phyloP scores from a whole-genome alignment of 208 protist genomes.

The Naegleria lovaniensis region DNA sequence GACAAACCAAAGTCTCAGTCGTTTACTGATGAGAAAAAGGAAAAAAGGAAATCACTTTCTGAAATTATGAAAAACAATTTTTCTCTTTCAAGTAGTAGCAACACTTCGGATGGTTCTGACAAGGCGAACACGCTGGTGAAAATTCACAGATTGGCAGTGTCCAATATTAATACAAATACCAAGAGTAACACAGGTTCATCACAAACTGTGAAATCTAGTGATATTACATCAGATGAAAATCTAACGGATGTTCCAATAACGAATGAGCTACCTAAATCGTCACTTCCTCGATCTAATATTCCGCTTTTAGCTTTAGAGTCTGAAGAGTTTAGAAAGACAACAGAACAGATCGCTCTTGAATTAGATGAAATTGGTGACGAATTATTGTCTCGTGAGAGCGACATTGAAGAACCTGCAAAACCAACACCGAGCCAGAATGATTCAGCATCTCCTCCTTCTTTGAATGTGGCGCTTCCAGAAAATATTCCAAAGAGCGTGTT shows the following conservation, averaged over 20 bases:
- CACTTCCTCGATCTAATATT: not conserved
- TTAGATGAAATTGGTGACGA: not conserved
- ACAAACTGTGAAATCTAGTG: too few species aligned
- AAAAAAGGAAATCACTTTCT: not conserved
- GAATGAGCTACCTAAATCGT: not conserved
- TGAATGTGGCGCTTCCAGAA: not conserved
- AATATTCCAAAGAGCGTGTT: not conserved
- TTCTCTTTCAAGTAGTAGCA: too few species aligned
- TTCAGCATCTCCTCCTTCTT: not conserved
- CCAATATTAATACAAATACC: too few species aligned
- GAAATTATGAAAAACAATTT: not conserved
- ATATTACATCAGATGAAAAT: too few species aligned
- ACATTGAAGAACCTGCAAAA: not conserved
- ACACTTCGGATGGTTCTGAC: too few species aligned
- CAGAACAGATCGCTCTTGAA: not conserved
- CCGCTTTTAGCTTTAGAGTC: not conserved
- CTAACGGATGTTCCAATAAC: too few species aligned
- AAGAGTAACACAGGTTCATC: too few species aligned
- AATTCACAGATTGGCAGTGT: too few species aligned
- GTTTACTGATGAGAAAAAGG: not conserved
- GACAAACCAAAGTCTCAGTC: not conserved
- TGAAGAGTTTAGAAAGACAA: not conserved
- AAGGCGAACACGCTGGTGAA: too few species aligned
- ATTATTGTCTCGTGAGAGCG: not conserved
- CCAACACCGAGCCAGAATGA: not conserved